Evolutionary conservation across 768 basidiomycete genomes (phyloP), one percentile per base, ranked within the genome.

Genomic region (Xerocomellus chrysenteron): DNA sequence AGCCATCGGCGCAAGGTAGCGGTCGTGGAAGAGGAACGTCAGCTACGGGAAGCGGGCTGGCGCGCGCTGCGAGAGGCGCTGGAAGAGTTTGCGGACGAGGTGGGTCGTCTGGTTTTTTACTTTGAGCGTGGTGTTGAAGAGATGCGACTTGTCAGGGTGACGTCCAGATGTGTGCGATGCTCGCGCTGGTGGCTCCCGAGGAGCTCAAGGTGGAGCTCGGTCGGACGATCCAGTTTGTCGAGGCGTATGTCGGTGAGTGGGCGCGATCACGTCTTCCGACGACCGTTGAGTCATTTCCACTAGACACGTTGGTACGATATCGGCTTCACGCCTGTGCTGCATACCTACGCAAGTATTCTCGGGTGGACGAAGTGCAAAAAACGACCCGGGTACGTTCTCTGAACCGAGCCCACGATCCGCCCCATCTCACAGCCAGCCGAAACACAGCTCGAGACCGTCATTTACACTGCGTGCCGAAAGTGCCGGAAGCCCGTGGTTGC

Each of bases 91-190:
- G 81, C 82, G 2, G 84, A 86, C 56, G 75, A 83, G 74, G 88
- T 88, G 55, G 8, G 68, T 49, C 3, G 26, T 69, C 57, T 17
- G 41, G 17, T 52, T 44, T 30, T 21, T 11, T 14, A 14, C 7
- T 13, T 4, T 13, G 28, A 2, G 16, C 5, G 36, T 8, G 37
- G 26, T 9, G 12, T 33, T 59, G 28, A 61, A 53, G 44, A 52
- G 21, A 14, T 39, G 17, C 21, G 41, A 56, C 21, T n/a, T 16
- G 26, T 46, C 55, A 92, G 87, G 91, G 91, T 14, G 86, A 93
- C 63, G 75, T 91, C 2, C 91, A 92, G 64, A 88, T 85, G 78
- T 92, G 90, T 69, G 83, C 88, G 1, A 82, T 89, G 78, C 66
- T 93, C 16, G 76, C 82, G 4, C 64, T 89, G 1, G 73, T 92